Base-by-base conservation (phyloP, 202 grass and related monocot genomes). In the Eragrostis tef region DNA sequence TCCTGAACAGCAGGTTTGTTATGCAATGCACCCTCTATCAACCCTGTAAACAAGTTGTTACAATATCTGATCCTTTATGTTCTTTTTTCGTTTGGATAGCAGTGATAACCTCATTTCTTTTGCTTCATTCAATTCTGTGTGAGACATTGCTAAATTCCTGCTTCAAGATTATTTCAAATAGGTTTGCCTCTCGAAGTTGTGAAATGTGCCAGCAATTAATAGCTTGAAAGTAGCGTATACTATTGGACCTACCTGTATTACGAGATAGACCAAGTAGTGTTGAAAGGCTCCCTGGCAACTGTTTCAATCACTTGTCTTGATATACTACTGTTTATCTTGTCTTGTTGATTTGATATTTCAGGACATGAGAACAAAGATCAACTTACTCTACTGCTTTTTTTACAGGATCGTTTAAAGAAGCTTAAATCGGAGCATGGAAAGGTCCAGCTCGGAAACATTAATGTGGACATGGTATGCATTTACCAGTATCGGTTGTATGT, bases 371-470 rank as follows among this genome's bases (percentile, higher is more conserved):
- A 9, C 21, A 48, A 67, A 71, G 26, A 54, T 52, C 14, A 69
- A 51, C 64, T 53, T n/a, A 73, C 41, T 83, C 42, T 60, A 42
- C 21, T 57, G 7, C 29, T 64, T 52, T 60, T 85, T 9, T 77
- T 86, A 57, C 82, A 98, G 95, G 95, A 98, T 64, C 90, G 95
- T 53, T 88, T 98, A 85, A 95, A 98, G 88, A 98, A 94, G 81
- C 87, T 98, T 61, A 98, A 90, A 75, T 89, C 83, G 1, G 90
- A 98, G 88, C 79, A 95, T 85, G 95, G 95, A 75, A 98, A 98
- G 79, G 90, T 90, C 54, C 92, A 95, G 77, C 95, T 98, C 78
- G 92, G 95, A 77, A 98, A 94, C 79, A 98, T 95, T 58, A 91
- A 87, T 70, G 79, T 90, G 52, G 95, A 98, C n/a, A 95, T 93